phyloP scores from a whole-genome alignment of 306 rosid genomes.

The Nissolia schottii region DNA sequence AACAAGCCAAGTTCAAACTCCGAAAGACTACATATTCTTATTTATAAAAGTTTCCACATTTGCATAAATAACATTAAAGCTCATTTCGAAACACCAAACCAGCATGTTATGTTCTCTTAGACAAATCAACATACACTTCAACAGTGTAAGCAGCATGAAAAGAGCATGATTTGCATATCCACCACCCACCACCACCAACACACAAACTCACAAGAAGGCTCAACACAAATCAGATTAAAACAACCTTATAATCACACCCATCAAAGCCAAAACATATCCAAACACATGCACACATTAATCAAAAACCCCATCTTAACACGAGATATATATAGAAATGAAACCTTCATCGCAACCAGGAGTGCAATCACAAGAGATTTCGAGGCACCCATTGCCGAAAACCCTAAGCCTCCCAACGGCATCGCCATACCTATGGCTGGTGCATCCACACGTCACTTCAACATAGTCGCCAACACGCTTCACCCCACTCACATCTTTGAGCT shows the following conservation, averaged over 20 bases:
- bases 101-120: slow-evolving; percentile 45
- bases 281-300: not conserved
- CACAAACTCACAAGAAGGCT: slow-evolving; percentile 32
- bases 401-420: slow-evolving; percentile 99
- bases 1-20: slow-evolving; percentile 15
- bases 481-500: slow-evolving; percentile 84
- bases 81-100: not conserved
- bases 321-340: slow-evolving; percentile 27
- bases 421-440: slow-evolving; percentile 94
- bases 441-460: slow-evolving; percentile 91
- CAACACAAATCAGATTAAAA: slow-evolving; percentile 25
- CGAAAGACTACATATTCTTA: not conserved
- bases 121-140: slow-evolving; percentile 72
- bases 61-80: not conserved
- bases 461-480: slow-evolving; percentile 58
- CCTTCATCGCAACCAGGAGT: slow-evolving; percentile 99
- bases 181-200: slow-evolving; percentile 7
- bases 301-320: not conserved
- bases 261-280: slow-evolving; percentile 47
- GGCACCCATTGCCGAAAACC: slow-evolving; percentile 90
- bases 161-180: not conserved
- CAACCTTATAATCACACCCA: slow-evolving; percentile 30
- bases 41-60: slow-evolving; percentile 18
- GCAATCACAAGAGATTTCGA: slow-evolving; percentile 90
- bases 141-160: slow-evolving; percentile 12